A percentile compares a stretch with the other conserved stretches of the same genome.
These are phyloP conservation scores for Inosperma sp. DNA, from an alignment of 768 basidiomycete genomes.

Conservation along the genomic window DNA sequence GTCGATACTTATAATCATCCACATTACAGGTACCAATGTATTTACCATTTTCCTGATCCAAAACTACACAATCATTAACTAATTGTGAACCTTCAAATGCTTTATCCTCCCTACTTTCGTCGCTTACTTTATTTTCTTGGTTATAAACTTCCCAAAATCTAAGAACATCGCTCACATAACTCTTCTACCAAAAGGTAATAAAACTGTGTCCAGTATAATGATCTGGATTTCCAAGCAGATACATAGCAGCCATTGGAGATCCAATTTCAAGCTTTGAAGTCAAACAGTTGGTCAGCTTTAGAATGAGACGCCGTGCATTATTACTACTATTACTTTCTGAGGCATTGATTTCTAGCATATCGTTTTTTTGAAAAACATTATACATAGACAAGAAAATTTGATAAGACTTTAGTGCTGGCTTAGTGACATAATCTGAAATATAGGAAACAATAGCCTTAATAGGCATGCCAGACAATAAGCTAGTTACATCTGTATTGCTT, in stretches of 20 bases:
- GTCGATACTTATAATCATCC: conserved; percentile 32
- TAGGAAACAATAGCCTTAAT: conserved; percentile 33
- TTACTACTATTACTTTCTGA: not conserved
- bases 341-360: conserved; percentile 7
- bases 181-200: conserved; percentile 26
- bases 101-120: not conserved
- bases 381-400: conserved; percentile 19
- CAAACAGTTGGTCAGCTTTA: conserved; percentile 28
- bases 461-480: conserved; percentile 30
- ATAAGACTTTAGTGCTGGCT: conserved; percentile 29
- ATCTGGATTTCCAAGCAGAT: conserved; percentile 26
- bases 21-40: conserved; percentile 24
- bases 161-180: conserved; percentile 23
- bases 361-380: conserved; percentile 14
- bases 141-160: conserved; percentile 3
- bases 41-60: conserved; percentile 15
- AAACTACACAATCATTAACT: conserved; percentile 17
- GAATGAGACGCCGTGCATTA: conserved; percentile 17
- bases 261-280: conserved; percentile 30
- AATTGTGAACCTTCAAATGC: not conserved
- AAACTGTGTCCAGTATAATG: conserved; percentile 31
- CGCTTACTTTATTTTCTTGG: not conserved
- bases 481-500: conserved; percentile 32
- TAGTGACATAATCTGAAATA: conserved; percentile 31
- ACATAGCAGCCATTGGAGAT: conserved; percentile 23